A percentile compares a stretch with the other conserved stretches of the same genome.
Evolutionary conservation across 805 yeast species (phyloP).

Genomic region (Soucietia sequanensis): DNA sequence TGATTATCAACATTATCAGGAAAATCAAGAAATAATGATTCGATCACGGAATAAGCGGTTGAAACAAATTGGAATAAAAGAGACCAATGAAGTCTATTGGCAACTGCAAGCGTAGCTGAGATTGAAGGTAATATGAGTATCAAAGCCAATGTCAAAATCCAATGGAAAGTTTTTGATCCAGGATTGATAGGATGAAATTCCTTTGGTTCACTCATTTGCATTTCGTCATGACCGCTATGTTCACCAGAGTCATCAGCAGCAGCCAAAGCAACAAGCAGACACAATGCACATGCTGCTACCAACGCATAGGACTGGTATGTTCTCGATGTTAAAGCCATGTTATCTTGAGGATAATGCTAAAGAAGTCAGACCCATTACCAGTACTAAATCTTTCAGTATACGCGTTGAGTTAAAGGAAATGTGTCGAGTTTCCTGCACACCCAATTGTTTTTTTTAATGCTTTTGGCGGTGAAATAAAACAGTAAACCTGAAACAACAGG

Average conservation of each 20-base stretch:
- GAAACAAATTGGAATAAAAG: constrained; percentile 46
- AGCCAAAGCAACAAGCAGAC: neutral
- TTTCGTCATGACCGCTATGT: too few species aligned
- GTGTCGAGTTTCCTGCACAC: too few species aligned
- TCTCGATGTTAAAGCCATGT: too few species aligned
- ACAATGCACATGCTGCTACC: too few species aligned
- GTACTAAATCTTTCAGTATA: too few species aligned
- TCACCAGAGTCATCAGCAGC: constrained; percentile 5
- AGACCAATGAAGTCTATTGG: constrained; percentile 46
- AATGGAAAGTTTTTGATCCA: constrained; percentile 59
- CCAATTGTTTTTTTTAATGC: too few species aligned
- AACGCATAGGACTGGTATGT: too few species aligned
- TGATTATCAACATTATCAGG: constrained; percentile 60
- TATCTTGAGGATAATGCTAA: too few species aligned
- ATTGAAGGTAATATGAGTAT: constrained; percentile 57
- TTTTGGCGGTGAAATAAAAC: too few species aligned
- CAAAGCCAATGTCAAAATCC: constrained; percentile 51
- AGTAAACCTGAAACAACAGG: too few species aligned
- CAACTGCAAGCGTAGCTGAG: constrained; percentile 53
- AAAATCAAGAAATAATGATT: constrained; percentile 56
- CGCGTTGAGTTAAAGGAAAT: too few species aligned
- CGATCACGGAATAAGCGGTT: constrained; percentile 53
- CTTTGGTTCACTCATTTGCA: constrained; percentile 24
- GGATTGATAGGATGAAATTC: constrained; percentile 48
- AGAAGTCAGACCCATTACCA: too few species aligned